Percentiles rank a stretch among this genome's conserved stretches.
Evolutionary conservation across 2,329 filamentous ascomycete species (phyloP).

Genomic region (Xylaria sp.): DNA sequence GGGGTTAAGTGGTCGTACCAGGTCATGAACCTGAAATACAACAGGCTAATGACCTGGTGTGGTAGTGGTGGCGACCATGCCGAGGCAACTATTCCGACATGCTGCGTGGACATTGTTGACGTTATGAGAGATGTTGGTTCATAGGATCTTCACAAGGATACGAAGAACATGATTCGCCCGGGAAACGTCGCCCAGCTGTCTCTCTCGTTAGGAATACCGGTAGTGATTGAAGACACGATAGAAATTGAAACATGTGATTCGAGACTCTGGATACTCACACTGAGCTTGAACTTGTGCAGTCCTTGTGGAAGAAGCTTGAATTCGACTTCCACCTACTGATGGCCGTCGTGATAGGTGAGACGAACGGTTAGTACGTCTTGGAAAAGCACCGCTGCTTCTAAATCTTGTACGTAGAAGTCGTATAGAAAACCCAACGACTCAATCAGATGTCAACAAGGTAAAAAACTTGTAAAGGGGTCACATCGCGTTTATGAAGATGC

Average conservation of each 20-base stretch:
- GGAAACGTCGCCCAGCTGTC: not conserved
- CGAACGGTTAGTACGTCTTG: no score
- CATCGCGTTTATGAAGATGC: not conserved
- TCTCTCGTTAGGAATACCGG: not conserved
- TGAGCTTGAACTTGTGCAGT: no score
- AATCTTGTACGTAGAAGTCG: no score
- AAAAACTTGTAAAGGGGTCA: no score
- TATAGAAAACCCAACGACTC: no score
- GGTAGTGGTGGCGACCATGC: slow-evolving; percentile 22
- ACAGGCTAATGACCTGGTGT: slow-evolving; percentile 22
- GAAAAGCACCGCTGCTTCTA: no score
- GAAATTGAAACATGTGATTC: no score
- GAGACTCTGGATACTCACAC: no score
- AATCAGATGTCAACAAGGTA: no score
- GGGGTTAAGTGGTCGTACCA: slow-evolving; percentile 32
- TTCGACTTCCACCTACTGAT: not conserved
- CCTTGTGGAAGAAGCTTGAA: no score
- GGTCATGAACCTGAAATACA: slow-evolving; percentile 17
- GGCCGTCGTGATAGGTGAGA: no score
- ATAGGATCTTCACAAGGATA: not conserved
- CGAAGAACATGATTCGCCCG: not conserved
- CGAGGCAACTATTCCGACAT: slow-evolving; percentile 14
- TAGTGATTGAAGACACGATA: not conserved
- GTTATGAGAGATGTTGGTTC: not conserved
- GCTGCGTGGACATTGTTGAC: slow-evolving; percentile 1